phyloP scores from a whole-genome alignment of 1,284 basidiomycete species.

The Cryptococcus sp. region DNA sequence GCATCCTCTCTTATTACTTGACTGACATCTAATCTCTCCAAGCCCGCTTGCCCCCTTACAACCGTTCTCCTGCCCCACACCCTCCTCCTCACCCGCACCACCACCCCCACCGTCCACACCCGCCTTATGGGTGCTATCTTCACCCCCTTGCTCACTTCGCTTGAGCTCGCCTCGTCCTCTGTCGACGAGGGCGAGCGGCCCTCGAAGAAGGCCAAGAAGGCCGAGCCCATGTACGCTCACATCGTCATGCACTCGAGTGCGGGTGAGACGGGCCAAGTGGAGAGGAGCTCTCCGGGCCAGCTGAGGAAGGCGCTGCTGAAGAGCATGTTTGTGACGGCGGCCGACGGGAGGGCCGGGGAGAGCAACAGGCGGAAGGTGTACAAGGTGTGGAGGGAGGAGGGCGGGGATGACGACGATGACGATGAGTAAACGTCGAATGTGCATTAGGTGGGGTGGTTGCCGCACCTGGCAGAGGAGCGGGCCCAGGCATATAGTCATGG shows the following conservation, averaged over 20 bases:
- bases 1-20: background rate
- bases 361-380: slow-evolving; percentile 78
- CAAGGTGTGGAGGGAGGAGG: slow-evolving; percentile 64
- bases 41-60: slow-evolving; percentile 35
- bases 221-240: slow-evolving; percentile 44
- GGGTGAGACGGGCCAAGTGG: slow-evolving; percentile 21
- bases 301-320: slow-evolving; percentile 63
- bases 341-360: slow-evolving; percentile 56
- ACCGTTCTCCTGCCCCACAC: slow-evolving; percentile 43
- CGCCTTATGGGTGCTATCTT: slow-evolving; percentile 41
- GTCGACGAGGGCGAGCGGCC: slow-evolving; percentile 21
- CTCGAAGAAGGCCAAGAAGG: slow-evolving; percentile 33
- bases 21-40: background rate
- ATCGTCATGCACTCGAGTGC: slow-evolving; percentile 29
- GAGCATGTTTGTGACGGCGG: slow-evolving; percentile 70
- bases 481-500: background rate
- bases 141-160: slow-evolving; percentile 56
- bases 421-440: slow-evolving; percentile 8
- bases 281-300: slow-evolving; percentile 18
- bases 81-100: slow-evolving; percentile 41
- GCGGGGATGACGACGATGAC: slow-evolving; percentile 47
- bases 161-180: slow-evolving; percentile 15
- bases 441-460: background rate
- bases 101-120: slow-evolving; percentile 38
- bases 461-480: background rate